Percentiles rank a stretch among this genome's conserved stretches.
Conservation (phyloP, 1,284 basidiomycete genomes). For the Puccinia coronata region DNA sequence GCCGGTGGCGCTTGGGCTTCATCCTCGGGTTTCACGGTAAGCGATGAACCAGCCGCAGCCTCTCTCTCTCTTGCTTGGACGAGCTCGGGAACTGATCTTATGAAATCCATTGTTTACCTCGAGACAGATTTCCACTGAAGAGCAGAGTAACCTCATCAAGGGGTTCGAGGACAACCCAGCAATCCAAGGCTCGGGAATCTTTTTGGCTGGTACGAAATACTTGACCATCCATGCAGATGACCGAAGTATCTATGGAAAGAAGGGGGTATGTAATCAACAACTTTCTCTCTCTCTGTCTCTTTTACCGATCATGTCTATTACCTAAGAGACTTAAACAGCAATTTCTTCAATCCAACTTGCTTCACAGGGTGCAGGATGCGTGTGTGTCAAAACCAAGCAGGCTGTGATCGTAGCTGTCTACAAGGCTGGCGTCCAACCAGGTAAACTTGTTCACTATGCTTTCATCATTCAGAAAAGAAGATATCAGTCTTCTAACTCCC, state of each 20-base stretch:
- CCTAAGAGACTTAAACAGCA: conserved; percentile 53
- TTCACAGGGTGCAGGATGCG: conserved; percentile 72
- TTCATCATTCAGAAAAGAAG: not conserved
- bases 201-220: conserved; percentile 75
- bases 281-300: conserved; percentile 11
- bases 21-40: conserved; percentile 72
- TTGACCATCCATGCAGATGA: conserved; percentile 69
- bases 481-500: not conserved
- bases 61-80: conserved; percentile 46
- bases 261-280: conserved; percentile 65
- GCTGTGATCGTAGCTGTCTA: conserved; percentile 84
- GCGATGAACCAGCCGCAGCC: conserved; percentile 57
- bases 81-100: conserved; percentile 54
- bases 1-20: conserved; percentile 86
- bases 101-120: conserved; percentile 51
- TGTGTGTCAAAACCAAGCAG: conserved; percentile 84
- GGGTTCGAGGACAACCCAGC: conserved; percentile 63
- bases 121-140: conserved; percentile 70
- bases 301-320: not conserved
- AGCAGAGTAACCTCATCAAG: conserved; percentile 70
- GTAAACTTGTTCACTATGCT: not conserved
- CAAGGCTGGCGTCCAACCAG: conserved; percentile 65
- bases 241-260: conserved; percentile 77
- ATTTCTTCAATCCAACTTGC: conserved; percentile 33
- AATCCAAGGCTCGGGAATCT: conserved; percentile 67